Conservation (phyloP, 2,329 filamentous ascomycete species). For the Neopestalotiopsis rosae region DNA sequence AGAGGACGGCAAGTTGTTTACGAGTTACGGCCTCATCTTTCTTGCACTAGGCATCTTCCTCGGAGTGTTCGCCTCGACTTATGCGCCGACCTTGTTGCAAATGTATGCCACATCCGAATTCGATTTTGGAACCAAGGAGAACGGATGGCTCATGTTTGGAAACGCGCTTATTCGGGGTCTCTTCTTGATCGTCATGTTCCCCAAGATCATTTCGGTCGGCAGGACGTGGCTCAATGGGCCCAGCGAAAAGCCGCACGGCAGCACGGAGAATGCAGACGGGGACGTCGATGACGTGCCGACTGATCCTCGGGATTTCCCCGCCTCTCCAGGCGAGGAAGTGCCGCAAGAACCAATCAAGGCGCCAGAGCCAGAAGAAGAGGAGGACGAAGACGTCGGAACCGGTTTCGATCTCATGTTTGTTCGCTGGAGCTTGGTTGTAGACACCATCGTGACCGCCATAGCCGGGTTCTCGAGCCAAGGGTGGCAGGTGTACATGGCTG, state of each 20-base stretch:
- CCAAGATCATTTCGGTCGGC: slow-evolving; percentile 55
- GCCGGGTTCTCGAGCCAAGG: slow-evolving; percentile 65
- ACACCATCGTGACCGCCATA: slow-evolving; percentile 67
- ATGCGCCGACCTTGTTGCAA: slow-evolving; percentile 66
- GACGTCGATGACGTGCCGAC: slow-evolving; percentile 25
- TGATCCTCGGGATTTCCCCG: slow-evolving; percentile 31
- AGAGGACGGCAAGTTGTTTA: slow-evolving; percentile 53
- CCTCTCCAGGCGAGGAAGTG: slow-evolving; percentile 29
- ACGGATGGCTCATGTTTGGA: slow-evolving; percentile 62
- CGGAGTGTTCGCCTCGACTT: slow-evolving; percentile 72
- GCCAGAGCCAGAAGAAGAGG: slow-evolving; percentile 32
- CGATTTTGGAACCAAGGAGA: slow-evolving; percentile 59
- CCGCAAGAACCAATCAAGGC: slow-evolving; percentile 31
- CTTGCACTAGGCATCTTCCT: slow-evolving; percentile 71
- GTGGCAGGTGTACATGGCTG: slow-evolving; percentile 74
- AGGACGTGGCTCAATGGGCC: slow-evolving; percentile 40
- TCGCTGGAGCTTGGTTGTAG: slow-evolving; percentile 67
- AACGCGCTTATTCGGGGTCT: slow-evolving; percentile 59
- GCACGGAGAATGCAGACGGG: slow-evolving; percentile 11
- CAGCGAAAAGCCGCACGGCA: not conserved
- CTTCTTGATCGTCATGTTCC: slow-evolving; percentile 61
- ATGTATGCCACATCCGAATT: slow-evolving; percentile 62
- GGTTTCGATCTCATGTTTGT: slow-evolving; percentile 72
- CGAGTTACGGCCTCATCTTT: slow-evolving; percentile 67
- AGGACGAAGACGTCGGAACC: slow-evolving; percentile 34